Evolutionary conservation across 1,284 basidiomycete species (phyloP), one percentile per base, ranked within the genome.

Genomic region (Fistulinella staudtii): DNA sequence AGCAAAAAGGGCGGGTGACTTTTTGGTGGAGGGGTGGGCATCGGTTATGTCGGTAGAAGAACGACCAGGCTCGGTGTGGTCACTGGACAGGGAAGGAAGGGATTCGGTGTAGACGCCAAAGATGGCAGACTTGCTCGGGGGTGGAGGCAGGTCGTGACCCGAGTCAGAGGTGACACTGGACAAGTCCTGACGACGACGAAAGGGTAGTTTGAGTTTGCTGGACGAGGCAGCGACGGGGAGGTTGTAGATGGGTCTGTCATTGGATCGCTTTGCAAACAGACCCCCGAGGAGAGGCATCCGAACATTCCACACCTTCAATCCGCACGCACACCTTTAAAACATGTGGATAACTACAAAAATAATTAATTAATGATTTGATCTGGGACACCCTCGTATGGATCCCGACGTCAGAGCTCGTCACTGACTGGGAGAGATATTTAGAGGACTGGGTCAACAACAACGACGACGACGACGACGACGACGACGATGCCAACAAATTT

Each of bases 121-220:
- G 39, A 82, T 70, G 36, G 77, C 71, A 3, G 76, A 75, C 53
- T 74, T 75, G 20, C 73, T 72, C 1, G 80, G 81, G 3, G 82
- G 79, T 3, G 65, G 69, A 5, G 57, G 56, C 18, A 75, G 56
- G 21, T 40, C 58, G 27, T 65, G 60, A 14, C 64, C 68, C 4
- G 70, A 55, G 43, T 73, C 65, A 13, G 73, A 72, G 8, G 54
- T 61, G 18, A 66, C 61, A 36, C 54, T 50, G 3, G 68, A 60
- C 43, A 63, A 51, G 39, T n/a, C n/a, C n/a, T n/a, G n/a, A n/a
- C n/a, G n/a, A n/a, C 62, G 54, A 9, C 63, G 62, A 22, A 67
- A 66, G 24, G 62, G 60, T 2, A 77, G 63, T 10, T 64, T 68
- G 22, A 76, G 61, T 53, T 67, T 75, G 57, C 64, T 67, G 5